phyloP scores from a whole-genome alignment of 1,284 basidiomycete species.

The Somion occarium region DNA sequence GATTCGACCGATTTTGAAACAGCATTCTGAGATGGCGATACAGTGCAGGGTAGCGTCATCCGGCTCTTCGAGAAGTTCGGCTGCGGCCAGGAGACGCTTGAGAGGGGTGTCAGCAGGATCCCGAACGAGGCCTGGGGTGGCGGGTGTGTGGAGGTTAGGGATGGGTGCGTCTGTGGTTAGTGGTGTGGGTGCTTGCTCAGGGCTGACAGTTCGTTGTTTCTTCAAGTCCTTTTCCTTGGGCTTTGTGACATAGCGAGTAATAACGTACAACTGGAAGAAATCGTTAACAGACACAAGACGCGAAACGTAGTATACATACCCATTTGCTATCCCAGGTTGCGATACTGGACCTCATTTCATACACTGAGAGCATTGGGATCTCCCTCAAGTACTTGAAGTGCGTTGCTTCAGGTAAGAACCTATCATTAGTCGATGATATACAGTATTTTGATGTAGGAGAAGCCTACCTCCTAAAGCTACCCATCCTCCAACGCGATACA shows the following conservation, averaged over 20 bases:
- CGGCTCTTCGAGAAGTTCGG: slow-evolving; percentile 32
- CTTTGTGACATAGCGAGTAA: slow-evolving; percentile 64
- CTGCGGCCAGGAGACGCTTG: slow-evolving; percentile 9
- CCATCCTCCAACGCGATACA: slow-evolving; percentile 63
- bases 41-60: slow-evolving; percentile 66
- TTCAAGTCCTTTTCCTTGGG: slow-evolving; percentile 29
- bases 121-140: slow-evolving; percentile 16
- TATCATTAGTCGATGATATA: no score
- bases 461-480: slow-evolving; percentile 73
- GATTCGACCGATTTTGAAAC: slow-evolving; percentile 73
- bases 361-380: slow-evolving; percentile 68
- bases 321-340: slow-evolving; percentile 85
- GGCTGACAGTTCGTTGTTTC: background rate
- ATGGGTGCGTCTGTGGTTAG: slow-evolving; percentile 21
- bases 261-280: slow-evolving; percentile 51
- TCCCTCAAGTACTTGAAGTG: slow-evolving; percentile 76
- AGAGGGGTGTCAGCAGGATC: slow-evolving; percentile 12
- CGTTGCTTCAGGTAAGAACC: slow-evolving; percentile 49
- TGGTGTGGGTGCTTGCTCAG: slow-evolving; percentile 5
- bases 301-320: slow-evolving; percentile 39
- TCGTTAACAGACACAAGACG: background rate
- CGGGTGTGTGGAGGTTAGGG: slow-evolving; percentile 23
- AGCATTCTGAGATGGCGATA: slow-evolving; percentile 61
- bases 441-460: no score
- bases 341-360: slow-evolving; percentile 65